Conservation (phyloP, 2,329 filamentous ascomycete species). For the Rhexocercosporidium sp. region DNA sequence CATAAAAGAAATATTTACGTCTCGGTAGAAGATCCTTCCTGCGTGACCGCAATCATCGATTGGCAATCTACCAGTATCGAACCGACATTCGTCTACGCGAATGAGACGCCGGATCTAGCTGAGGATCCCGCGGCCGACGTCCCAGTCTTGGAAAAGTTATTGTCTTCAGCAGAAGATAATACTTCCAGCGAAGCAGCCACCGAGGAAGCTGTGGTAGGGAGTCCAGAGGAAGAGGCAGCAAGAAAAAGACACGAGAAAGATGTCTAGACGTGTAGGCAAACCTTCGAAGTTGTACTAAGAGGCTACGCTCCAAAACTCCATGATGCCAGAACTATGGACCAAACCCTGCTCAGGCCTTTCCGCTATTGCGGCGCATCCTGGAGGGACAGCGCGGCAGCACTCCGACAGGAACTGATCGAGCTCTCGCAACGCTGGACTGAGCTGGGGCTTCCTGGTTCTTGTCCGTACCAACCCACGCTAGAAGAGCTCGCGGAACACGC, state of each 20-base stretch:
- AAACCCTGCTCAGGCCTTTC: slow-evolving; percentile 7
- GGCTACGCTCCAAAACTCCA: slow-evolving; percentile 6
- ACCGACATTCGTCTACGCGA: slow-evolving; percentile 5
- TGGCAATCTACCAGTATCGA: slow-evolving; percentile 10
- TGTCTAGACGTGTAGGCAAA: slow-evolving; percentile 10
- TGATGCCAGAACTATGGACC: not conserved
- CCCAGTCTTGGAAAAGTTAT: slow-evolving; percentile 3
- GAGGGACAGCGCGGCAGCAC: slow-evolving; percentile 6
- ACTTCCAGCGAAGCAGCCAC: not conserved
- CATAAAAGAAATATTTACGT: slow-evolving; percentile 10
- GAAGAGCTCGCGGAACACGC: not conserved
- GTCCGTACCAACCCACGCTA: slow-evolving; percentile 6
- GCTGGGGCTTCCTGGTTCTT: slow-evolving; percentile 5
- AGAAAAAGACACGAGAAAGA: slow-evolving; percentile 6
- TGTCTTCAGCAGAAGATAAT: slow-evolving; percentile 1
- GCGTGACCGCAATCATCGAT: slow-evolving; percentile 1
- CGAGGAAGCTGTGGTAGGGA: not conserved
- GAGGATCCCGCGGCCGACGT: slow-evolving; percentile 5
- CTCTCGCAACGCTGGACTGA: slow-evolving; percentile 7
- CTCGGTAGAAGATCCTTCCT: slow-evolving; percentile 9
- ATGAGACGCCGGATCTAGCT: slow-evolving; percentile 9
- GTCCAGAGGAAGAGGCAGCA: not conserved
- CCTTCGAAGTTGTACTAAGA: slow-evolving; percentile 8
- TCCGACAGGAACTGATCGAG: slow-evolving; percentile 5
- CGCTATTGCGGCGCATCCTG: slow-evolving; percentile 4